Evolutionary conservation across 768 basidiomycete genomes (phyloP), one percentile per base, ranked within the genome.

Genomic region (Mycena amicta): DNA sequence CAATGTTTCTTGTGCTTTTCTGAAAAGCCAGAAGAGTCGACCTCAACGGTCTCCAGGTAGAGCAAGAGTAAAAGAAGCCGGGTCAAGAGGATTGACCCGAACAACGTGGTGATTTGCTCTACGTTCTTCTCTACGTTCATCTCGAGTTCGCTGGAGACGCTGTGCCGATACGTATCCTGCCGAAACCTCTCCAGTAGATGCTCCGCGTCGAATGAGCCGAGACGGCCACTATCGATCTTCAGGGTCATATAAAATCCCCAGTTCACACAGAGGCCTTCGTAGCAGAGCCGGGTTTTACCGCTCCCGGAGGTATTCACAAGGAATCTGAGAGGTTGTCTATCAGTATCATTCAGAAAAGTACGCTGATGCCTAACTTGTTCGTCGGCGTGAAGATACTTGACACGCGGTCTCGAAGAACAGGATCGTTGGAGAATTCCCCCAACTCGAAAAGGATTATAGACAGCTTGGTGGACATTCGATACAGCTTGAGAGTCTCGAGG

Each of bases 231-330:
- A 28, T 59, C 58, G 51, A 23, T 13, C 15, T 43, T 2, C 0
- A 18, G n/a, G n/a, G 56, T 62, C 39, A 62, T 47, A 29, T 62
- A 62, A 12, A 62, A 16, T 2, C 52, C 61, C 56, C 56, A 62
- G 5, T 45, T 5, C 5, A 2, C 12, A 18, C 56, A 54, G 11
- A 62, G 50, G 6, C 56, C 61, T 23, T 62, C 61, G 15, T 53
- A 49, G 5, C 33, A 22, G 1, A 58, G 29, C 31, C 56, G 27
- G 5, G 61, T 62, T 45, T 62, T 62, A 8, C 61, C 61, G 3
- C 52, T 57, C 3, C 61, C 61, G 15, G 61, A 53, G 1, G 61
- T 30, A 29, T 62, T 62, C 2, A 62, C 30, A 22, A 57, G 30
- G 30, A 53, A 50, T 50, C 52, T 53, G 39, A 18, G 37, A 26